Percentiles rank a stretch among this genome's conserved stretches.
These are phyloP conservation scores for Xylaria sp. DNA, from an alignment of 2,329 filamentous ascomycete genomes.

Conservation along the genomic window DNA sequence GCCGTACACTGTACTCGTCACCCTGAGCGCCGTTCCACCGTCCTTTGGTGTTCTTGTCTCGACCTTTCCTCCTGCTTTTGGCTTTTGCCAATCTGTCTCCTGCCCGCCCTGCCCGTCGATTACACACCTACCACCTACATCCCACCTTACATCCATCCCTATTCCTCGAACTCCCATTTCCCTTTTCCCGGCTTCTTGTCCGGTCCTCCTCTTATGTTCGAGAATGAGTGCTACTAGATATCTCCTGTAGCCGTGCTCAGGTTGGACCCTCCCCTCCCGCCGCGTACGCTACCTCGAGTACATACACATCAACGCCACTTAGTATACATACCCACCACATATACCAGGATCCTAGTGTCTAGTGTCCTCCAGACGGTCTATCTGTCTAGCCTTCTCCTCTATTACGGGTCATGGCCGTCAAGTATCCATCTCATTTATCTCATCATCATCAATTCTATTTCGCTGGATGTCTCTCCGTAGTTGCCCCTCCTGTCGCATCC, in stretches of 20 bases:
- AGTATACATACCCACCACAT: background rate
- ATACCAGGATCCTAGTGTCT: too few relatives aligned
- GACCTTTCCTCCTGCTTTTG: background rate
- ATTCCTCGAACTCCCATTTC: background rate
- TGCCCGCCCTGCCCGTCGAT: too few relatives aligned
- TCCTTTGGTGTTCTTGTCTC: background rate
- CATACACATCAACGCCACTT: background rate
- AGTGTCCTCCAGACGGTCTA: too few relatives aligned
- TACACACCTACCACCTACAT: too few relatives aligned
- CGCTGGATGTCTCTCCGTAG: constrained; percentile 12
- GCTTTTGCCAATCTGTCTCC: background rate
- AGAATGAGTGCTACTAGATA: background rate
- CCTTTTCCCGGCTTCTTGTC: constrained; percentile 5
- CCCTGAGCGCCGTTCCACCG: background rate
- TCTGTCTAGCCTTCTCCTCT: constrained; percentile 25
- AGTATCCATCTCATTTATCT: constrained; percentile 34
- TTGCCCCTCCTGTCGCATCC: constrained; percentile 30
- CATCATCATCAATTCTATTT: constrained; percentile 27
- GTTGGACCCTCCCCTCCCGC: constrained; percentile 1
- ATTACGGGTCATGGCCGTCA: constrained; percentile 30
- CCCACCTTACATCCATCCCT: too few relatives aligned
- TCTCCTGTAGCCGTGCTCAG: background rate
- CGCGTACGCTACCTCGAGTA: background rate
- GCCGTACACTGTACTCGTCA: constrained; percentile 6
- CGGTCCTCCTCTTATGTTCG: background rate